phyloP scores from a whole-genome alignment of 1,284 basidiomycete species.

The Heterobasidion occidentale region DNA sequence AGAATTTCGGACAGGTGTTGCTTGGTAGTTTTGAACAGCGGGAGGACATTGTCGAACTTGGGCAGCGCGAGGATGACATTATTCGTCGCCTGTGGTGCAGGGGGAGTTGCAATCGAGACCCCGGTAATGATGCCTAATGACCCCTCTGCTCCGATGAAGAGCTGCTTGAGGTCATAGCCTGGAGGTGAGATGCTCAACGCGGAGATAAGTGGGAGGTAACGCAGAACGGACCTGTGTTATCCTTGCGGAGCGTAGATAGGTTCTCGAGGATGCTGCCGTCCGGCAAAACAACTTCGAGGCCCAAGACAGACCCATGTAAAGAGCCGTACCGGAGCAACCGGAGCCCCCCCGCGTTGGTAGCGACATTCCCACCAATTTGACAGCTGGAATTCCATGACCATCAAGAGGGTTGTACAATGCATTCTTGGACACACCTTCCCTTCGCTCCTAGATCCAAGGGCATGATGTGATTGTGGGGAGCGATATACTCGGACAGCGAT shows the following conservation, averaged over 20 bases:
- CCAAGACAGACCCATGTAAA: slow-evolving; percentile 91
- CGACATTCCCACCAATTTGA: slow-evolving; percentile 96
- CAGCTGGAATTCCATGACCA: slow-evolving; percentile 46
- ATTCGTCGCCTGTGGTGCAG: slow-evolving; percentile 77
- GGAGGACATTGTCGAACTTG: slow-evolving; percentile 67
- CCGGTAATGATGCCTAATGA: slow-evolving; percentile 94
- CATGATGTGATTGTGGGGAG: slow-evolving; percentile 91
- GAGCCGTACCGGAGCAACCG: slow-evolving; percentile 93
- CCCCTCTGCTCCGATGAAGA: slow-evolving; percentile 97
- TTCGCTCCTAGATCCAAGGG: slow-evolving; percentile 97
- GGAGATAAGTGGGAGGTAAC: not conserved
- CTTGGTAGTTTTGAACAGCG: slow-evolving; percentile 61
- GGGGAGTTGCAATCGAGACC: slow-evolving; percentile 92
- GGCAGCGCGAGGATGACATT: slow-evolving; percentile 75
- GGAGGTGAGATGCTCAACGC: slow-evolving; percentile 1
- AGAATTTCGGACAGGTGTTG: slow-evolving; percentile 89
- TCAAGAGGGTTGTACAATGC: not conserved
- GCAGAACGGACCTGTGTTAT: slow-evolving; percentile 79
- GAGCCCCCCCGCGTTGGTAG: slow-evolving; percentile 96
- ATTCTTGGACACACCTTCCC: slow-evolving; percentile 59
- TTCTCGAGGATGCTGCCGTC: slow-evolving; percentile 94
- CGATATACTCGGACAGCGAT: slow-evolving; percentile 80
- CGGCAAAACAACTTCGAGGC: slow-evolving; percentile 95
- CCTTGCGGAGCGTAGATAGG: slow-evolving; percentile 83
- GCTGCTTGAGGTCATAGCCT: slow-evolving; percentile 99